Evolutionary conservation across 1,139 yeast species (phyloP), one percentile per base, ranked within the genome.

Genomic region (Hyphopichia fennica): DNA sequence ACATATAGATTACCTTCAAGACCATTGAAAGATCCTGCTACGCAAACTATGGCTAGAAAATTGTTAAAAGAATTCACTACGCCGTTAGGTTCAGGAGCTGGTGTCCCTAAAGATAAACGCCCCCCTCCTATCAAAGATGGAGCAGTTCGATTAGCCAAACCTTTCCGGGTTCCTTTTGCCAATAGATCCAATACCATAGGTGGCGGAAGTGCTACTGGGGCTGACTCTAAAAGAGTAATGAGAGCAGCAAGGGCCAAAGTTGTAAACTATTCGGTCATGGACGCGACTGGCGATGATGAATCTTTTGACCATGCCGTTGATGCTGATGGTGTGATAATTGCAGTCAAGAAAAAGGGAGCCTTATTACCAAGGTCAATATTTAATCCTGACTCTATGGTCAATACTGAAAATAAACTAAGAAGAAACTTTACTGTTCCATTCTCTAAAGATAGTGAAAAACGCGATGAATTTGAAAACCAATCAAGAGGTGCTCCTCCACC

Each of bases 401-500:
- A 62, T 30, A 61, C 55, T 28, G 69, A 66, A 31, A 57, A 60
- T n/a, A 73, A 71, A 41, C 51, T 67, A 17, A 63, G 64, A 25
- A 53, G 65, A 57, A 54, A 65, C 56, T 82, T 82, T 54, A 64
- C 72, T 1, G 79, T 80, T 2, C 87, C 87, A 1, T 75, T 76
- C 45, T 59, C 67, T 2, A 68, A 67, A 44, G 65, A 56, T 33
- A 62, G 58, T 35, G 58, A 58, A 16, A 61, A 62, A 53, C 40
- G 56, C 41, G 48, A 55, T 38, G 35, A 41, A 37, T 34, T 62
- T 35, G 45, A 46, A 7, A 46, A 45, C 27, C n/a, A 10, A 27
- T 4, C 31, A 13, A 47, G 54, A 14, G 58, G 59, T 4, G 85
- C 91, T 0, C 88, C 95, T 1, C 91, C 95, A 0, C 82, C 90